Evolutionary conservation across 2,329 filamentous ascomycete species (phyloP).

Genomic region (Passalora sequoiae): DNA sequence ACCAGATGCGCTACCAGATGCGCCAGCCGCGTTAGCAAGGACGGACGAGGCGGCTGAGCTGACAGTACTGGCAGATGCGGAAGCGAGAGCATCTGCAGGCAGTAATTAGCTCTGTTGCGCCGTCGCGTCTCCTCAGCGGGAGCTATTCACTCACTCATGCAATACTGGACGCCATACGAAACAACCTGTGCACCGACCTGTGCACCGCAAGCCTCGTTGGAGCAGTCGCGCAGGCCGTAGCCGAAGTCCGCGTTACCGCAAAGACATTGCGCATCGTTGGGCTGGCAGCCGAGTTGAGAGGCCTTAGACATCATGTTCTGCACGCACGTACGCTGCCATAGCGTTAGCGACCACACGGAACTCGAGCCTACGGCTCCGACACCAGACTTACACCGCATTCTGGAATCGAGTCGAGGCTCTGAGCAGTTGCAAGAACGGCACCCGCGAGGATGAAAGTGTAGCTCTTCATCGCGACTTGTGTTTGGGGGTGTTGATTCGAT

Average conservation of each 20-base stretch:
- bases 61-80: conserved; percentile 15
- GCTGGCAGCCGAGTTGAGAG: conserved; percentile 28
- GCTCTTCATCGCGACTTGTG: conserved; percentile 32
- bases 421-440: conserved; percentile 33
- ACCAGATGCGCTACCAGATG: conserved; percentile 10
- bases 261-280: conserved; percentile 33
- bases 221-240: conserved; percentile 38
- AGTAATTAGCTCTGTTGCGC: too few species aligned
- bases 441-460: conserved; percentile 29
- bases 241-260: conserved; percentile 35
- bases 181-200: conserved; percentile 29
- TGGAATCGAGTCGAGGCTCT: conserved; percentile 29
- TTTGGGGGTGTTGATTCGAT: neutral
- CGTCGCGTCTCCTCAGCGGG: too few species aligned
- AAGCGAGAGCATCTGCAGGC: conserved; percentile 9
- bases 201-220: conserved; percentile 32
- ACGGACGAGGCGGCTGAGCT: conserved; percentile 18
- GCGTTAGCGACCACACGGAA: conserved; percentile 1
- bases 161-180: conserved; percentile 33
- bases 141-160: conserved; percentile 23
- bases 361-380: neutral
- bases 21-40: conserved; percentile 11
- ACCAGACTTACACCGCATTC: conserved; percentile 34
- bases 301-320: conserved; percentile 35
- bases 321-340: conserved; percentile 33